Evolutionary conservation across 768 basidiomycete species (phyloP).

Genomic region (Suillus weaverae): DNA sequence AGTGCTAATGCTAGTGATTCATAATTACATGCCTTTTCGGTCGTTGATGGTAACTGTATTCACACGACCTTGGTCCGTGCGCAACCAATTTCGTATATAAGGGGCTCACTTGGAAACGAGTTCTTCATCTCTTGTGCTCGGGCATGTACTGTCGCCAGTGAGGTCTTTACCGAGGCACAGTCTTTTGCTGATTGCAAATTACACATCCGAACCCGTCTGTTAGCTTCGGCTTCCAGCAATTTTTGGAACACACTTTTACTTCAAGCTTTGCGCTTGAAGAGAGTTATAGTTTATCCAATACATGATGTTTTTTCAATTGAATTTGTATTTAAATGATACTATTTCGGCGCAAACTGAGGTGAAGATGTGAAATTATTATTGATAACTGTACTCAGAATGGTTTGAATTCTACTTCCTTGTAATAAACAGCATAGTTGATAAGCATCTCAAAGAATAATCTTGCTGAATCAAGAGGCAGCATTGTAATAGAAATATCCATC

Average conservation of each 20-base stretch:
- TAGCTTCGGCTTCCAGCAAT: slow-evolving; percentile 87
- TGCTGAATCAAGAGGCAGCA: too few relatives aligned
- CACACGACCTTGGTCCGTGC: slow-evolving; percentile 50
- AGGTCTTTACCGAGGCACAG: slow-evolving; percentile 94
- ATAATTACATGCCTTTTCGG: slow-evolving; percentile 1
- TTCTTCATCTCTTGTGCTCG: slow-evolving; percentile 86
- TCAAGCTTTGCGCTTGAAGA: background rate
- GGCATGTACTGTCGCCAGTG: slow-evolving; percentile 94
- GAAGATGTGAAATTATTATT: background rate
- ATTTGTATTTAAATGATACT: background rate
- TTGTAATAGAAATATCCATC: too few relatives aligned
- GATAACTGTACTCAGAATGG: too few relatives aligned
- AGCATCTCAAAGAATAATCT: too few relatives aligned
- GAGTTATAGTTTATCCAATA: background rate
- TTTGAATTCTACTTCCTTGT: too few relatives aligned
- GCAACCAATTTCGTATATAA: slow-evolving; percentile 38
- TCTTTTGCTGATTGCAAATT: slow-evolving; percentile 95
- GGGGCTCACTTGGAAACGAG: background rate
- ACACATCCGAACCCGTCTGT: slow-evolving; percentile 94
- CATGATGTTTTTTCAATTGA: background rate
- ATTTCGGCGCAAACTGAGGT: too few relatives aligned
- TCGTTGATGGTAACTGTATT: background rate
- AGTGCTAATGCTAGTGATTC: background rate
- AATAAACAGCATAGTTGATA: too few relatives aligned
- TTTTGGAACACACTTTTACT: slow-evolving; percentile 63